phyloP scores from a whole-genome alignment of 116 monocot species.

The Zostera marina region DNA sequence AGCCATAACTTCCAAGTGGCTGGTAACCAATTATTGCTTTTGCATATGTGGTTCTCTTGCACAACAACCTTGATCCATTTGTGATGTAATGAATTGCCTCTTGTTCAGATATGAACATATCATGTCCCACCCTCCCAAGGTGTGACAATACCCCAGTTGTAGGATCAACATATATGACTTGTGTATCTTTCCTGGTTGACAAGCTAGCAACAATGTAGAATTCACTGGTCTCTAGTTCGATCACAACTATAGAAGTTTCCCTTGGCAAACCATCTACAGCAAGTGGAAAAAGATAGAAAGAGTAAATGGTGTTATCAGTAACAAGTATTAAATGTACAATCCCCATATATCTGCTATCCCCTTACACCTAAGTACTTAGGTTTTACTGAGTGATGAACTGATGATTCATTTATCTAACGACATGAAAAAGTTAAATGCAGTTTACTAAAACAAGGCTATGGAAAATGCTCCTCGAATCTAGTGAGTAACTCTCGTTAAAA shows the following conservation, averaged over 20 bases:
- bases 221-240: slow-evolving; percentile 67
- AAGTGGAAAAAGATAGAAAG: not conserved
- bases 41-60: slow-evolving; percentile 50
- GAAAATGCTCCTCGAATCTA: no score
- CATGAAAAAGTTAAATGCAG: no score
- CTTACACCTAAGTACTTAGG: no score
- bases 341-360: no score
- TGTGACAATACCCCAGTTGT: slow-evolving; percentile 68
- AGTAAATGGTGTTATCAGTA: not conserved
- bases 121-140: slow-evolving; percentile 36
- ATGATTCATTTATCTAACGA: no score
- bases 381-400: no score
- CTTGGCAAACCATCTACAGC: slow-evolving; percentile 17
- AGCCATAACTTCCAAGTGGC: slow-evolving; percentile 52
- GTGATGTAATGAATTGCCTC: slow-evolving; percentile 70
- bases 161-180: slow-evolving; percentile 84
- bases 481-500: no score
- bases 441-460: no score
- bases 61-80: slow-evolving; percentile 47
- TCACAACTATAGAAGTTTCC: slow-evolving; percentile 62
- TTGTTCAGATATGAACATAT: slow-evolving; percentile 55
- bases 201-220: slow-evolving; percentile 70
- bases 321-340: not conserved
- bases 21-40: slow-evolving; percentile 85
- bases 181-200: slow-evolving; percentile 65